Evolutionary conservation across 169 alveolate species (phyloP).

Genomic region (Eimeria tenella): DNA sequence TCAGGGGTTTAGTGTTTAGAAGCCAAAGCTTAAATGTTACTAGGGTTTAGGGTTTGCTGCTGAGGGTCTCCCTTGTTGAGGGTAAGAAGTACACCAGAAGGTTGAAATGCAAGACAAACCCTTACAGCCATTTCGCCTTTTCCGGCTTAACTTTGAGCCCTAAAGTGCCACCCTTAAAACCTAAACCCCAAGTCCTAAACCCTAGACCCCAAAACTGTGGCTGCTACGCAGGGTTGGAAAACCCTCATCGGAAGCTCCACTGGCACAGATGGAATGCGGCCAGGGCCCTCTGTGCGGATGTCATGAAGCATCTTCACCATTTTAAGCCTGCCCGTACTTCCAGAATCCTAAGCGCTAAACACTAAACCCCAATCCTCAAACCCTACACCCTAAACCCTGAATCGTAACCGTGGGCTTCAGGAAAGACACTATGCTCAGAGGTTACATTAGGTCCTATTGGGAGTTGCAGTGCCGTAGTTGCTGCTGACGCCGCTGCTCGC

Average conservation of each 20-base stretch:
- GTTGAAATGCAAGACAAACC: neutral
- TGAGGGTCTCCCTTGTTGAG: too few relatives aligned
- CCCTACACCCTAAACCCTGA: neutral
- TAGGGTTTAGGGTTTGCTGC: too few relatives aligned
- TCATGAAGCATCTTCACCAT: neutral
- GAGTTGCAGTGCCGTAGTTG: neutral
- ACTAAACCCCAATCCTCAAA: neutral
- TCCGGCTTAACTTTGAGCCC: too few relatives aligned
- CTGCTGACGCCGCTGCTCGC: neutral
- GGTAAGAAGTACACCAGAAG: neutral
- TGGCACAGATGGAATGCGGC: conserved; percentile 17
- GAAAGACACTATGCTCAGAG: neutral
- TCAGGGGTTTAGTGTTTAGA: neutral
- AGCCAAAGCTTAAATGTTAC: neutral
- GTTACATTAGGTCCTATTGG: neutral
- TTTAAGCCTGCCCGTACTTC: conserved; percentile 23
- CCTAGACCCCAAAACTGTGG: conserved; percentile 31
- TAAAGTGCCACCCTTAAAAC: too few relatives aligned
- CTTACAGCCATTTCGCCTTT: too few relatives aligned
- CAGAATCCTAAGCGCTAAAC: conserved; percentile 34
- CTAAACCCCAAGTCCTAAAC: neutral
- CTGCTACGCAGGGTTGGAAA: neutral
- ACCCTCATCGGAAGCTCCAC: conserved; percentile 19
- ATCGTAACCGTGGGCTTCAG: neutral
- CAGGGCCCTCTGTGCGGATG: neutral